These are phyloP conservation scores for Eimeria zaria DNA, from an alignment of 169 alveolate genomes.

Conservation along the genomic window DNA sequence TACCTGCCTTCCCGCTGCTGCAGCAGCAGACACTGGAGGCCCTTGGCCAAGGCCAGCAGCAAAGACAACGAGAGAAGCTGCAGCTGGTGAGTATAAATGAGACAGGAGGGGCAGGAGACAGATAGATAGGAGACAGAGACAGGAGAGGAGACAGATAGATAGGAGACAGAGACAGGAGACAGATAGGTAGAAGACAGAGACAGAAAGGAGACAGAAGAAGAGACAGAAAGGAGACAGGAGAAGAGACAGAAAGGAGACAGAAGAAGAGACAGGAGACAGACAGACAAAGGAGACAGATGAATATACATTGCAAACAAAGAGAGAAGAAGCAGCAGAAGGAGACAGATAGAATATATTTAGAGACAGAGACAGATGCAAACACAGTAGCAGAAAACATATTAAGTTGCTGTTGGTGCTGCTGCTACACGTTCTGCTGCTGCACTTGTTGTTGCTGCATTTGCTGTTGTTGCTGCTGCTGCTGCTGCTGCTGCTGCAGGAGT, in stretches of 20 bases:
- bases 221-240: background rate
- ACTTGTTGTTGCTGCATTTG: constrained; percentile 2
- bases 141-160: background rate
- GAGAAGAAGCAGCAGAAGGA: background rate
- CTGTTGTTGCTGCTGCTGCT: background rate
- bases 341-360: background rate
- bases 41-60: background rate
- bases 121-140: background rate
- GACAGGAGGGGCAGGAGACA: background rate
- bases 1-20: constrained; percentile 60
- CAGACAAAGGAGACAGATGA: too few relatives aligned
- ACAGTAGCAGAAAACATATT: background rate
- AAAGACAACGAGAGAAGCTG: constrained; percentile 24
- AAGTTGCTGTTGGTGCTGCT: background rate
- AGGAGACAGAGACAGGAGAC: background rate
- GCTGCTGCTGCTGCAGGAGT: constrained; percentile 44
- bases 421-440: background rate
- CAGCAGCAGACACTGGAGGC: constrained; percentile 54
- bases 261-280: background rate
- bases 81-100: constrained; percentile 4
- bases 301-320: too few relatives aligned
- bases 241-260: background rate
- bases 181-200: background rate
- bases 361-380: too few relatives aligned
- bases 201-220: background rate